Evolutionary conservation across 2,329 filamentous ascomycete genomes (phyloP).

Genomic region (Xylaria sp.): DNA sequence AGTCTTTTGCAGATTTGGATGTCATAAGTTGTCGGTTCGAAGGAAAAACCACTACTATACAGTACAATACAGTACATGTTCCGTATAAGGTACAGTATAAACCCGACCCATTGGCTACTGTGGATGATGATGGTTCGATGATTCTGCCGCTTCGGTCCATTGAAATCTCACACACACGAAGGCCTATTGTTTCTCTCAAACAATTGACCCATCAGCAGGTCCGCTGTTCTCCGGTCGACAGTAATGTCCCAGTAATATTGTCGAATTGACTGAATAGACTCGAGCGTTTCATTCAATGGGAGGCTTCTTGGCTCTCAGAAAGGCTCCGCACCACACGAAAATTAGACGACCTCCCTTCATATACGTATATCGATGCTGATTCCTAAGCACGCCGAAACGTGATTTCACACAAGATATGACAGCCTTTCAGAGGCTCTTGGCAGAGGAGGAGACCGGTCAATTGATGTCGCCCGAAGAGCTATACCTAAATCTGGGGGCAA

Average conservation of each 20-base stretch:
- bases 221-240: constrained; percentile 29
- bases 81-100: constrained; percentile 39
- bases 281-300: constrained; percentile 44
- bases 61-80: constrained; percentile 19
- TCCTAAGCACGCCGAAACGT: constrained; percentile 39
- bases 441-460: constrained; percentile 44
- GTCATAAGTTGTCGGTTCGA: constrained; percentile 2
- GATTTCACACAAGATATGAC: constrained; percentile 47
- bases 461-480: constrained; percentile 46
- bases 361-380: constrained; percentile 47
- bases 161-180: constrained; percentile 19
- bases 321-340: constrained; percentile 44
- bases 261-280: constrained; percentile 38
- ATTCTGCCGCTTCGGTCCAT: constrained; percentile 31
- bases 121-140: constrained; percentile 39
- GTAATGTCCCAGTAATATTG: constrained; percentile 41
- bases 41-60: neutral
- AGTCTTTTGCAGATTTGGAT: constrained; percentile 7
- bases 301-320: constrained; percentile 37
- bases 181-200: constrained; percentile 12
- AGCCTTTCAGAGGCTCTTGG: constrained; percentile 42
- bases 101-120: constrained; percentile 31
- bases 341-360: constrained; percentile 44
- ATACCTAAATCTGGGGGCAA: constrained; percentile 46
- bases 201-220: constrained; percentile 41